A percentile compares a stretch with the other conserved stretches of the same genome.
Evolutionary conservation across 768 basidiomycete genomes (phyloP).

Genomic region (Mycena venus): DNA sequence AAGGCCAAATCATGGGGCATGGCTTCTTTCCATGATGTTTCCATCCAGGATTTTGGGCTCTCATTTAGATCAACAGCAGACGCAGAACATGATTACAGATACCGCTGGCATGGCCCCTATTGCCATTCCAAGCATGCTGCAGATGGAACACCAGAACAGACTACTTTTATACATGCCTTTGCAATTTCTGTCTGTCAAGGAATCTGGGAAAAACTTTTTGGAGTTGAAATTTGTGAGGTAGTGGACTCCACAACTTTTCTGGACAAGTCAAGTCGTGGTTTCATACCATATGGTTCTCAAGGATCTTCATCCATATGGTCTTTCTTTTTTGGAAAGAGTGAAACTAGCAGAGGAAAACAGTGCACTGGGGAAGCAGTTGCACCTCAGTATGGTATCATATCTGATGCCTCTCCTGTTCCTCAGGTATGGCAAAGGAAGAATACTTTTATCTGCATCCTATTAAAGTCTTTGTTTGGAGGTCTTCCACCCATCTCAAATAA

Average conservation of each 20-base stretch:
- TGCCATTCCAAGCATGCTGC: neutral
- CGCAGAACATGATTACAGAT: neutral
- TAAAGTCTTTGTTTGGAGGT: neutral
- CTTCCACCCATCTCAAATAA: neutral
- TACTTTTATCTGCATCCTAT: neutral
- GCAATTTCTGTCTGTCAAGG: slow-evolving; percentile 2
- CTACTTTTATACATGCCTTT: slow-evolving; percentile 16
- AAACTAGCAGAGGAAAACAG: neutral
- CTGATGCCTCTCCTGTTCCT: neutral
- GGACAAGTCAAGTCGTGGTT: neutral
- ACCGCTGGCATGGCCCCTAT: neutral
- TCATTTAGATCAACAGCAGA: neutral
- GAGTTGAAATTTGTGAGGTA: neutral
- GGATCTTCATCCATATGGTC: neutral
- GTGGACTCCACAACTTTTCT: neutral
- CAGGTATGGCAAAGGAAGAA: neutral
- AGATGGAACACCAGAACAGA: neutral
- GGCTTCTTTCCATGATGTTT: slow-evolving; percentile 27
- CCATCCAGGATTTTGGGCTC: neutral
- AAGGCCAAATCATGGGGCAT: slow-evolving; percentile 35
- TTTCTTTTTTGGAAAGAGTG: neutral
- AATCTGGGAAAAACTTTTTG: slow-evolving; percentile 5
- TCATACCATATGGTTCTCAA: neutral
- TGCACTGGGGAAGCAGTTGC: no score
- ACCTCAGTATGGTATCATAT: neutral